Evolutionary conservation across 2,329 filamentous ascomycete genomes (phyloP).

Genomic region (Thermochaetoides dissita): DNA sequence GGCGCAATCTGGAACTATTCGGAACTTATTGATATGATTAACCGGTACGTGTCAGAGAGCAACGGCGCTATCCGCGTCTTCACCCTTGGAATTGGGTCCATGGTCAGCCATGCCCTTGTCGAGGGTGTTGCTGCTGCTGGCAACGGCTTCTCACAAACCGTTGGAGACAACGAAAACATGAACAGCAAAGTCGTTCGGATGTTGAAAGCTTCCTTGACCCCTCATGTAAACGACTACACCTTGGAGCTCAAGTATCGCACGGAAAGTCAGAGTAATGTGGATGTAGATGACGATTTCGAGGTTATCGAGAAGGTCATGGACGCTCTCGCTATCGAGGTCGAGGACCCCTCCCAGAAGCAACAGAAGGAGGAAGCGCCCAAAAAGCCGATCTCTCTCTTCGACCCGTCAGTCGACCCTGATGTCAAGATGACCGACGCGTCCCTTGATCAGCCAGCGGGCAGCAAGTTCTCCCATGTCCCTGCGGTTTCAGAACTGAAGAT

Average conservation of each 20-base stretch:
- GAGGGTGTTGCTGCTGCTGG: constrained; percentile 41
- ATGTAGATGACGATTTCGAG: constrained; percentile 42
- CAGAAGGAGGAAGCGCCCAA: constrained; percentile 13
- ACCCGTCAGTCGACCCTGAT: constrained; percentile 30
- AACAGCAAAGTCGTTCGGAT: constrained; percentile 58
- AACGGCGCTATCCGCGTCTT: constrained; percentile 37
- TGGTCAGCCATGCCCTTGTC: constrained; percentile 37
- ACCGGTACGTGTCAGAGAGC: constrained; percentile 24
- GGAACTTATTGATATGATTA: constrained; percentile 30
- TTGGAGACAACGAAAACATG: constrained; percentile 49
- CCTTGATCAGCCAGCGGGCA: constrained; percentile 12
- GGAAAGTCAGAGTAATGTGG: constrained; percentile 8
- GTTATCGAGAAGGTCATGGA: constrained; percentile 45
- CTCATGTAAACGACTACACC: constrained; percentile 50
- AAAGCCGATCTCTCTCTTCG: constrained; percentile 46
- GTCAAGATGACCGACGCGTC: constrained; percentile 19
- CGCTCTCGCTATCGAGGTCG: constrained; percentile 26
- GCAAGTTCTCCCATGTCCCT: constrained; percentile 38
- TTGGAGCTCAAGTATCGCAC: constrained; percentile 46
- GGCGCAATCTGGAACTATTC: constrained; percentile 38
- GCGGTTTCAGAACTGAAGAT: constrained; percentile 37
- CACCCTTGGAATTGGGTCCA: constrained; percentile 37
- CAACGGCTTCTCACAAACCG: constrained; percentile 47
- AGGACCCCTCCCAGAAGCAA: constrained; percentile 1
- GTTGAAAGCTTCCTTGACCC: constrained; percentile 55